Evolutionary conservation across 495 filamentous ascomycete species (phyloP).

Genomic region (Daldinia vernicosa): DNA sequence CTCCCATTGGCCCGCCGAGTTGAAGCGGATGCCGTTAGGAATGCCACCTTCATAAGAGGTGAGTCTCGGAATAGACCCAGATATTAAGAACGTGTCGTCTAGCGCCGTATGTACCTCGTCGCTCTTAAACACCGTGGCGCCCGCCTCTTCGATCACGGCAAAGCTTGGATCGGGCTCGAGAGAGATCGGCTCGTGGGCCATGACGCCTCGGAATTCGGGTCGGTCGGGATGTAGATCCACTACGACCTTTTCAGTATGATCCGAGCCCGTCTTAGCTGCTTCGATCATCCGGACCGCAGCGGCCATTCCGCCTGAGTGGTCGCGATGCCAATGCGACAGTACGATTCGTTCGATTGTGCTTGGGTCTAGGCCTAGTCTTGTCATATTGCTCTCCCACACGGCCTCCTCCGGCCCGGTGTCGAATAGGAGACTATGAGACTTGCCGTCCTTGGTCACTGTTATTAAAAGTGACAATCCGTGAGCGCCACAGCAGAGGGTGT

Average conservation of each 20-base stretch:
- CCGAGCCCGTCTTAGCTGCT: conserved; percentile 51
- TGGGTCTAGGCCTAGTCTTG: conserved; percentile 58
- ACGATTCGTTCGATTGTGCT: conserved; percentile 49
- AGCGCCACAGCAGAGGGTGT: conserved; percentile 67
- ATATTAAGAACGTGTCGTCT: conserved; percentile 65
- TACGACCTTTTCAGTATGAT: conserved; percentile 44
- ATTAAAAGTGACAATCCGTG: conserved; percentile 68
- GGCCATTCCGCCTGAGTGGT: conserved; percentile 65
- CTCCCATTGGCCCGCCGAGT: conserved; percentile 59
- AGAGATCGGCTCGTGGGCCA: conserved; percentile 55
- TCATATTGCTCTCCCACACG: conserved; percentile 65
- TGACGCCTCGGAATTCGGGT: conserved; percentile 64
- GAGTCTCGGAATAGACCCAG: conserved; percentile 65
- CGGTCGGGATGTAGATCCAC: conserved; percentile 66
- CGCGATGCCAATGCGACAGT: conserved; percentile 69
- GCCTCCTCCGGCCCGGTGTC: conserved; percentile 67
- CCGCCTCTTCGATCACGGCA: conserved; percentile 58
- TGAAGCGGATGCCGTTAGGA: conserved; percentile 58
- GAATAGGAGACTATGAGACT: conserved; percentile 65
- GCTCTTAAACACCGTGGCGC: conserved; percentile 57
- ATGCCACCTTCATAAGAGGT: conserved; percentile 65
- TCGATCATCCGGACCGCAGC: conserved; percentile 56
- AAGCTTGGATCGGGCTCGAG: conserved; percentile 68
- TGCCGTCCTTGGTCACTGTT: conserved; percentile 62
- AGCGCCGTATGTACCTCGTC: conserved; percentile 61